These are phyloP conservation scores for Coemansia sp. DNA, from an alignment of 192 early-diverging fungal species.

Conservation along the genomic window DNA sequence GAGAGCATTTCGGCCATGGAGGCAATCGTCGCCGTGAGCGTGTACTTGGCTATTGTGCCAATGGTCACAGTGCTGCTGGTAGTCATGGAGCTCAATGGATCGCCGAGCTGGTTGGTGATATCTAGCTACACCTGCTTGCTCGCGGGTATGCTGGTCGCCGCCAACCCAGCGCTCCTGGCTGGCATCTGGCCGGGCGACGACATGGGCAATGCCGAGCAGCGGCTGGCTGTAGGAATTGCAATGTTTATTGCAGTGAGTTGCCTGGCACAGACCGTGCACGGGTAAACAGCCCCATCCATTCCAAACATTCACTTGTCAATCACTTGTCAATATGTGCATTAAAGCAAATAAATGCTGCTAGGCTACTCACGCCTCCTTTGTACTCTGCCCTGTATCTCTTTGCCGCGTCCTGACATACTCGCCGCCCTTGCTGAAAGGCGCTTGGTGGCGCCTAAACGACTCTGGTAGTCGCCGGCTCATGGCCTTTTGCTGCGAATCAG, in stretches of 20 bases:
- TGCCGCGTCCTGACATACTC: conserved; percentile 25
- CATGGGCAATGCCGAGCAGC: conserved; percentile 20
- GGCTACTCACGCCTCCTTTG: background rate
- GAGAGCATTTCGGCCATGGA: conserved; percentile 9
- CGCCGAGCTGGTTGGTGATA: conserved; percentile 31
- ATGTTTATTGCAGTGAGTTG: conserved; percentile 18
- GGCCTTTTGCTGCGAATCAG: conserved; percentile 35
- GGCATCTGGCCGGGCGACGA: conserved; percentile 6
- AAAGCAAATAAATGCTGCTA: background rate
- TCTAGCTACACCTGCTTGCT: conserved; percentile 36
- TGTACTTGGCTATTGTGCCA: conserved; percentile 28
- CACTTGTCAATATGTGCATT: background rate
- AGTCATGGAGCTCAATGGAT: conserved; percentile 43
- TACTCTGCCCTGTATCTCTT: background rate
- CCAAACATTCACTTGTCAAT: background rate
- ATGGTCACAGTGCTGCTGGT: conserved; percentile 25
- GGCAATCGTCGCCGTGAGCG: conserved; percentile 12
- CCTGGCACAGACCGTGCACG: conserved; percentile 18
- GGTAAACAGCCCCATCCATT: background rate
- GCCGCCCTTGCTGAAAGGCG: conserved; percentile 37
- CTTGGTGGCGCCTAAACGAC: conserved; percentile 30
- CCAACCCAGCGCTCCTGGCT: conserved; percentile 24
- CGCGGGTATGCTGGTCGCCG: conserved; percentile 22
- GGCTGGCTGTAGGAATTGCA: conserved; percentile 17
- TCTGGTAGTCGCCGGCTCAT: conserved; percentile 49